phyloP scores from a whole-genome alignment of 2,329 filamentous ascomycete genomes.

The Claviceps sp. region DNA sequence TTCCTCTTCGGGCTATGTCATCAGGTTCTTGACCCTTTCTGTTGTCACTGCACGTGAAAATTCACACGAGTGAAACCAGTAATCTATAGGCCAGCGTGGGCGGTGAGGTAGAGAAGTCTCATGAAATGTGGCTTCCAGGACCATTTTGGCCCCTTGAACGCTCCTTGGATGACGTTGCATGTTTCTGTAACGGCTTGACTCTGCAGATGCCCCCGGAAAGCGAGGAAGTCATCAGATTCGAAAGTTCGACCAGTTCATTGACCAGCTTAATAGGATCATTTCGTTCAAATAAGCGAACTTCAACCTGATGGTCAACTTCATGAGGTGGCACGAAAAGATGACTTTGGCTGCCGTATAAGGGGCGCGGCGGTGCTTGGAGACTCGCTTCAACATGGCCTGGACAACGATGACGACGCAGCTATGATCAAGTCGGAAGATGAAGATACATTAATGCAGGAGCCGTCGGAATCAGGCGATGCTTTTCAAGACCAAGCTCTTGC shows the following conservation, averaged over 20 bases:
- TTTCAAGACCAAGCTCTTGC: slow-evolving; percentile 32
- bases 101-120: neutral
- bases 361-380: slow-evolving; percentile 65
- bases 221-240: neutral
- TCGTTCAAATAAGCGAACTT: slow-evolving; percentile 69
- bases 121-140: neutral
- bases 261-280: slow-evolving; percentile 45
- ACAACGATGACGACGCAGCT: slow-evolving; percentile 15
- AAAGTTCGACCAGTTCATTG: neutral
- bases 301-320: slow-evolving; percentile 55
- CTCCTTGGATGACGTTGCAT: neutral
- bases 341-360: slow-evolving; percentile 68
- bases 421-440: slow-evolving; percentile 26
- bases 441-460: slow-evolving; percentile 24
- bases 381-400: slow-evolving; percentile 25
- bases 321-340: slow-evolving; percentile 61
- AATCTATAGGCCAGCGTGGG: neutral
- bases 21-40: neutral
- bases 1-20: neutral
- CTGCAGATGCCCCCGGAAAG: neutral
- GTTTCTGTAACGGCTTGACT: neutral
- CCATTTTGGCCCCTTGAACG: neutral
- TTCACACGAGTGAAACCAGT: neutral
- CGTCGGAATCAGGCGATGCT: slow-evolving; percentile 6
- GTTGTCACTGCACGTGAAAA: neutral